Conservation (phyloP, 2,329 filamentous ascomycete species). For the Cladosporium austrohemisphaericum region DNA sequence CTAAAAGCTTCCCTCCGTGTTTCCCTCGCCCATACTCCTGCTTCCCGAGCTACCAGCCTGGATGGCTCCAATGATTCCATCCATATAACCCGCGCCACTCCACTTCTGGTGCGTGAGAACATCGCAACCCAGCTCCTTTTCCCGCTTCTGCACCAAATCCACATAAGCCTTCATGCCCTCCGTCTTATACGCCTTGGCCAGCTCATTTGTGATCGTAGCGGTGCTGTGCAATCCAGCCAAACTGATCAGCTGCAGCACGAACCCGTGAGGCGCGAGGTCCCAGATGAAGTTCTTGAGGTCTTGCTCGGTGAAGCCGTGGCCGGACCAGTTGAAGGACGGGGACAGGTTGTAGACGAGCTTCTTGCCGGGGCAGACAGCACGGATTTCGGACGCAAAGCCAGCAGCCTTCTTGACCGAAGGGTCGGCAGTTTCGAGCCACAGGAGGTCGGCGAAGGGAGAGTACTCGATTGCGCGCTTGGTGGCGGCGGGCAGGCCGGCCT, state of each 20-base stretch:
- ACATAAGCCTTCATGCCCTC: conserved; percentile 98
- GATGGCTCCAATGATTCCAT: conserved; percentile 84
- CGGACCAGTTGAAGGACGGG: conserved; percentile 98
- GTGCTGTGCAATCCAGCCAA: conserved; percentile 62
- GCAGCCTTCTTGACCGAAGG: conserved; percentile 75
- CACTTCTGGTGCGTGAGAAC: conserved; percentile 95
- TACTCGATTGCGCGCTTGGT: conserved; percentile 92
- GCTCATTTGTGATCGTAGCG: conserved; percentile 65
- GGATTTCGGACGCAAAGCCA: conserved; percentile 72
- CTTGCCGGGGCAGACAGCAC: conserved; percentile 68
- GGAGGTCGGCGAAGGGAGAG: conserved; percentile 85
- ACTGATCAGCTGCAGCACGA: conserved; percentile 62
- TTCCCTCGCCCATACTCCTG: conserved; percentile 92
- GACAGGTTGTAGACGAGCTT: conserved; percentile 94
- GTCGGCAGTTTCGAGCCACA: conserved; percentile 96
- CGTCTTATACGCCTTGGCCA: conserved; percentile 76
- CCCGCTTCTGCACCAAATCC: conserved; percentile 80
- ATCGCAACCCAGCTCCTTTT: conserved; percentile 87
- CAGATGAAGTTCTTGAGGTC: conserved; percentile 89
- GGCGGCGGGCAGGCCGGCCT: conserved; percentile 75
- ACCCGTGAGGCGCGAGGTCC: conserved; percentile 88
- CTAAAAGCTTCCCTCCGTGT: conserved; percentile 65
- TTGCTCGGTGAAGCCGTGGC: conserved; percentile 80
- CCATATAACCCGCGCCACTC: conserved; percentile 72
- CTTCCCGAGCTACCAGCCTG: conserved; percentile 86